Percentiles rank a stretch among this genome's conserved stretches.
phyloP scores from a whole-genome alignment of 169 alveolate species.

The Plasmodium fragile region DNA sequence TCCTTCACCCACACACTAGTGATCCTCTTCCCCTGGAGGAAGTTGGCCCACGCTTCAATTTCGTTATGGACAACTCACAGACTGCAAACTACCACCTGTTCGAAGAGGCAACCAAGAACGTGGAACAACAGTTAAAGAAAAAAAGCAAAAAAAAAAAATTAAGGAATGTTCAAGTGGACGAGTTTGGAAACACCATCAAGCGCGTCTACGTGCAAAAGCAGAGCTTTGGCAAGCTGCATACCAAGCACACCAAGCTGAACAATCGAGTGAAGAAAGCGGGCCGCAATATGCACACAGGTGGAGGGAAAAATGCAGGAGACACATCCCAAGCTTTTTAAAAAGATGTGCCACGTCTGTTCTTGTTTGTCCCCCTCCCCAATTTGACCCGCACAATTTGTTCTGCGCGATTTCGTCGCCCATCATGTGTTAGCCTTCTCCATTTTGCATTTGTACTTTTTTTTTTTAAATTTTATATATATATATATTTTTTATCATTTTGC shows the following conservation, averaged over 20 bases:
- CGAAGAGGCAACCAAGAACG: slow-evolving; percentile 42
- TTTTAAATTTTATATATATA: background rate
- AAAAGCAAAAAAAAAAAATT: background rate
- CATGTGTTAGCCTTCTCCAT: background rate
- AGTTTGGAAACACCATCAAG: slow-evolving; percentile 41
- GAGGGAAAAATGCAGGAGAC: background rate
- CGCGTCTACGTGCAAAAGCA: slow-evolving; percentile 49
- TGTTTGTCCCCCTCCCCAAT: too few species aligned
- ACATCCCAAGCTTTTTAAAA: background rate
- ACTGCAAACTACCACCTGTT: slow-evolving; percentile 29
- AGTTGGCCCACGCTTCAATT: slow-evolving; percentile 51
- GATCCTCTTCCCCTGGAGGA: slow-evolving; percentile 5
- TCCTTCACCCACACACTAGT: background rate
- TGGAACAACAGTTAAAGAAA: background rate
- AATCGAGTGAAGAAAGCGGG: slow-evolving; percentile 12
- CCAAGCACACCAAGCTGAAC: slow-evolving; percentile 33
- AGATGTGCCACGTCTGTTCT: background rate
- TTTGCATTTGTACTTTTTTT: background rate
- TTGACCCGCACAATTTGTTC: background rate
- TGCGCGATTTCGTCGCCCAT: background rate
- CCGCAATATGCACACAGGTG: background rate
- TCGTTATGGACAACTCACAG: background rate
- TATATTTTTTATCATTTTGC: background rate
- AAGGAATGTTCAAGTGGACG: slow-evolving; percentile 15
- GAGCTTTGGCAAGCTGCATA: slow-evolving; percentile 37